Base-by-base conservation (phyloP, 495 filamentous ascomycete genomes). In the Aspergillus carlsbadensis region DNA sequence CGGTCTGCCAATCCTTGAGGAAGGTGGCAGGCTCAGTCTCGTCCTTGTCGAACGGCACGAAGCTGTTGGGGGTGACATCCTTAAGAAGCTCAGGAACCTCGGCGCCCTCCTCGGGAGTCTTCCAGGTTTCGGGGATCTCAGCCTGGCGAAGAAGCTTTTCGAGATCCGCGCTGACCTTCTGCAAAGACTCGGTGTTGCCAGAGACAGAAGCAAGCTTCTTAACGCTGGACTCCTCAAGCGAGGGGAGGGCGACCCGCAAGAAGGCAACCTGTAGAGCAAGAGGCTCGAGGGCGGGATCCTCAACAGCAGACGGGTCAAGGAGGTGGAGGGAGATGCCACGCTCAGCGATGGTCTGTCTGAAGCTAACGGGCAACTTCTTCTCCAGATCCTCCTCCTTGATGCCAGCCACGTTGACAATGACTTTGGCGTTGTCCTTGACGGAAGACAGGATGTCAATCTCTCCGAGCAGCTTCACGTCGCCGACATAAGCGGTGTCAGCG, bases 321-420 rank as follows among this genome's bases (percentile, higher is more conserved):
- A 93, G 70, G 54, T 84, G 86, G 43, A 98, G 75, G 52, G 87
- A 70, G 37, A 92, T 70, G 2, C 77, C 78, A 65, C 87, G 91
- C 56, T 82, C 72, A 33, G 84, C 82, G 45, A 98, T 71, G 21
- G 78, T 79, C 59, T 87, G 87, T 54, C 84, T 83, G 44, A 91
- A 81, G 17, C 69, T 56, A 14, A 78, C 76, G 2, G 90, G 84
- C 29, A 98, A 78, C 64, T 87, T 92, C 80, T 92, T 96, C 73
- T 97, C 95, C 4, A 93, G 67, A 29, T 97, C 93, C 24, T 93
- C 93, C 43, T 89, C 84, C 71, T 92, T 95, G 57, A 88, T 79
- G 49, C 84, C 87, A 10, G 90, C 82, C 15, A 90, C 79, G 58
- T 83, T 90, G 6, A 96, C 57, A 53, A 98, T 79, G 40, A 98